Base-by-base conservation (phyloP, 2,329 filamentous ascomycete genomes). In the Sporothrix phasma region DNA sequence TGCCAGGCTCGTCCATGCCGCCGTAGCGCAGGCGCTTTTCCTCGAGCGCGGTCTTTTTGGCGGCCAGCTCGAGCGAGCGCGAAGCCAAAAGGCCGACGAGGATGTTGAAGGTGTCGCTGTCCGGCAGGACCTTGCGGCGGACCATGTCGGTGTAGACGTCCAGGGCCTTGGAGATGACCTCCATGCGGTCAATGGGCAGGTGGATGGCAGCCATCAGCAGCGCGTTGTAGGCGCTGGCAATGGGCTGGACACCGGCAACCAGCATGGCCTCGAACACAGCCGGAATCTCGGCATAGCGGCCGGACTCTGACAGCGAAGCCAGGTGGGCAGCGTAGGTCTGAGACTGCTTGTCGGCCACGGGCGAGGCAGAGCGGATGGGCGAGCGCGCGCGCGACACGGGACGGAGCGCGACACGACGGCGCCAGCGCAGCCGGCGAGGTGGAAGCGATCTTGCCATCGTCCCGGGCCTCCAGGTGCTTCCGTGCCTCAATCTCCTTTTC, bases 101-200 rank as follows among this genome's bases (percentile, higher is more conserved):
- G 39, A 92, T 92, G 72, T 91, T 86, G 76, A 96, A 97, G 0
- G 93, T 97, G 64, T 89, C 84, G 62, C 87, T 86, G 73, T 97
- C 88, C 7, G 93, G 92, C 22, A 83, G 78, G 26, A 97, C 87
- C 69, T 88, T 88, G 68, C 92, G 88, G 68, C 88, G 86, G 69
- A 96, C 85, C 94, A 99, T 97, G 73, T 97, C 92, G 17, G 92
- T 88, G 75, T 97, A 99, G 61, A 99, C 89, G 77, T 96, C 92
- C 61, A 97, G 82, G 5, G 91, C 92, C 78, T 96, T 96, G 67
- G 91, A 88, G 15, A 96, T 90, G 61, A 94, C 86, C 76, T 95
- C 89, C 62, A 88, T 88, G 75, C 87, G 89, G 74, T 90, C 87
- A 26, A 81, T 80, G 7, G 92, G 90, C 19, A 97, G 83, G 69